Conservation (phyloP, 2,329 filamentous ascomycete genomes). For the Zymoseptoria ardabiliae region DNA sequence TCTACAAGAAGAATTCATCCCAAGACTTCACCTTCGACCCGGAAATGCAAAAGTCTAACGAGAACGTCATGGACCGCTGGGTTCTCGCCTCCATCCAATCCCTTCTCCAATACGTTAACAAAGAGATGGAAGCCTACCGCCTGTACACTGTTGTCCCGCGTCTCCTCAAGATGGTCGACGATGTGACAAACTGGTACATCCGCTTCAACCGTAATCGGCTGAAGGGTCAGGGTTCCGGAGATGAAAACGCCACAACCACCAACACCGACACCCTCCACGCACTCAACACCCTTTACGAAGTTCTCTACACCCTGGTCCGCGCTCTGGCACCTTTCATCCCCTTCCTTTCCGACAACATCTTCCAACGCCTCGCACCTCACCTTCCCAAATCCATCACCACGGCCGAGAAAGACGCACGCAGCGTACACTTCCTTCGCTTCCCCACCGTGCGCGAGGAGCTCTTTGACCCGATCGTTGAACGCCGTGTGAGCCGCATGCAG, state of each 20-base stretch:
- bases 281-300: constrained; percentile 88
- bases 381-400: constrained; percentile 64
- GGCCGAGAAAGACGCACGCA: constrained; percentile 63
- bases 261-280: constrained; percentile 77
- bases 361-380: constrained; percentile 70
- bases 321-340: constrained; percentile 91
- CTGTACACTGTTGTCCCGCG: constrained; percentile 84
- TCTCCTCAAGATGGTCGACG: constrained; percentile 67
- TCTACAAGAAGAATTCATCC: constrained; percentile 77
- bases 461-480: constrained; percentile 78
- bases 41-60: constrained; percentile 64
- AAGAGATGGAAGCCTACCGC: constrained; percentile 72
- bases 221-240: constrained; percentile 53
- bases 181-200: constrained; percentile 99
- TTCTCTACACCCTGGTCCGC: constrained; percentile 79
- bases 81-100: constrained; percentile 89
- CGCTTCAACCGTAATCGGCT: constrained; percentile 84
- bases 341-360: constrained; percentile 93
- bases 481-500: constrained; percentile 85
- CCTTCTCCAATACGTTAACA: constrained; percentile 81
- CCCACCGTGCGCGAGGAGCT: constrained; percentile 82
- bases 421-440: constrained; percentile 87
- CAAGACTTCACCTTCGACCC: constrained; percentile 75
- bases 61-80: constrained; percentile 94
- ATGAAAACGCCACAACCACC: constrained; percentile 58